A percentile compares a stretch with the other conserved stretches of the same genome.
These are phyloP conservation scores for Meyerozyma carpophila DNA, from an alignment of 1,139 yeast genomes.

Conservation along the genomic window DNA sequence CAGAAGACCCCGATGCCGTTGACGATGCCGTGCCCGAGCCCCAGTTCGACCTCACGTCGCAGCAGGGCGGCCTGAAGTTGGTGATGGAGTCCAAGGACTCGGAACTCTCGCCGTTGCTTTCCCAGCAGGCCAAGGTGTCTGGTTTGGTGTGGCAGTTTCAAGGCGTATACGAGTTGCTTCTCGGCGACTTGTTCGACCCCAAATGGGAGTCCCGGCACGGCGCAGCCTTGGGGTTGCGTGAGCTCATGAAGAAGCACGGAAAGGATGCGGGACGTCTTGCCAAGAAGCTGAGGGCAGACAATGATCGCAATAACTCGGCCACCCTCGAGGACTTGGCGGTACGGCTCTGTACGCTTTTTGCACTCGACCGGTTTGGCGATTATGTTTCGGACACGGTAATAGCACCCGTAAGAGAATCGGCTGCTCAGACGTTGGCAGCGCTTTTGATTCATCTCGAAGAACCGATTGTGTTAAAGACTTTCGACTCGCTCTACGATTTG, in stretches of 20 bases:
- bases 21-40: conserved; percentile 10
- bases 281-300: conserved; percentile 57
- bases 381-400: conserved; percentile 96
- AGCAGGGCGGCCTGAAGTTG: conserved; percentile 73
- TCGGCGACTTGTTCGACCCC: conserved; percentile 78
- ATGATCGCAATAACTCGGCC: conserved; percentile 56
- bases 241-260: conserved; percentile 80
- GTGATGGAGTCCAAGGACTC: conserved; percentile 78
- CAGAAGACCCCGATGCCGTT: conserved; percentile 21
- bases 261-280: conserved; percentile 77
- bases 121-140: conserved; percentile 70
- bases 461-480: conserved; percentile 53
- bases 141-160: conserved; percentile 93
- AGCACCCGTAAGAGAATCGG: conserved; percentile 96
- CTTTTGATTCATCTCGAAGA: conserved; percentile 62
- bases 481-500: conserved; percentile 59
- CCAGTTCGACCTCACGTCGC: conserved; percentile 63
- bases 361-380: conserved; percentile 94
- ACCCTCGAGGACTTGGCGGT: conserved; percentile 89
- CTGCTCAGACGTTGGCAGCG: conserved; percentile 93
- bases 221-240: conserved; percentile 88
- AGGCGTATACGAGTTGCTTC: conserved; percentile 85
- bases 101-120: conserved; percentile 63
- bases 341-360: conserved; percentile 78
- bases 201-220: conserved; percentile 97